These are phyloP conservation scores for Gracilariopsis chorda DNA, from an alignment of 23 red algal genomes.

Conservation along the genomic window DNA sequence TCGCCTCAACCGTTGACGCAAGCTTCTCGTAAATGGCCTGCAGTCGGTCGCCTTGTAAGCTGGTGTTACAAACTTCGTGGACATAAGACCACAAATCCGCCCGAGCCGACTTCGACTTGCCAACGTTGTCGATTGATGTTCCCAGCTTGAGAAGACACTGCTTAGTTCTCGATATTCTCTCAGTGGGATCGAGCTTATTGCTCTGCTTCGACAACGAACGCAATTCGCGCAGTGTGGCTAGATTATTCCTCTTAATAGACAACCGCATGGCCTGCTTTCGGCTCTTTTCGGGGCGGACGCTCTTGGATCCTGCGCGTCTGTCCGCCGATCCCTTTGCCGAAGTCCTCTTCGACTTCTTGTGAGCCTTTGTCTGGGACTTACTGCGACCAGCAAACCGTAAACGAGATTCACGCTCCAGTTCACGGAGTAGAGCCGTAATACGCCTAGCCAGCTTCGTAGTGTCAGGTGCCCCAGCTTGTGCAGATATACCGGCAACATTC, in stretches of 20 bases:
- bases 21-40: conserved; percentile 63
- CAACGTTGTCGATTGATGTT: conserved; percentile 24
- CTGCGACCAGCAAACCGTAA: not conserved
- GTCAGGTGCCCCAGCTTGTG: conserved; percentile 70
- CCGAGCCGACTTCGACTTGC: not conserved
- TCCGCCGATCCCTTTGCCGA: not conserved
- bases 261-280: conserved; percentile 14
- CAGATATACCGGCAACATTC: conserved; percentile 40
- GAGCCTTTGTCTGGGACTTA: not conserved
- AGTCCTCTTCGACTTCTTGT: conserved; percentile 18
- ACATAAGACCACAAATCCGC: conserved; percentile 64
- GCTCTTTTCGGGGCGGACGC: not conserved
- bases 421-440: conserved; percentile 63
- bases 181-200: conserved; percentile 43
- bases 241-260: conserved; percentile 36
- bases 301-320: not conserved
- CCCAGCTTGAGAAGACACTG: conserved; percentile 68
- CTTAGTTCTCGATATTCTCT: conserved; percentile 64
- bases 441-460: conserved; percentile 72
- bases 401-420: conserved; percentile 45
- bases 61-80: conserved; percentile 56
- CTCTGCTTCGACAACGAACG: conserved; percentile 47
- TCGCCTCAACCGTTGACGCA: conserved; percentile 5
- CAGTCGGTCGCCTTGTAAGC: conserved; percentile 53
- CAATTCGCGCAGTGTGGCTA: conserved; percentile 57